phyloP scores from a whole-genome alignment of 2,329 filamentous ascomycete genomes.

The Fusarium neocosmosporiellum region DNA sequence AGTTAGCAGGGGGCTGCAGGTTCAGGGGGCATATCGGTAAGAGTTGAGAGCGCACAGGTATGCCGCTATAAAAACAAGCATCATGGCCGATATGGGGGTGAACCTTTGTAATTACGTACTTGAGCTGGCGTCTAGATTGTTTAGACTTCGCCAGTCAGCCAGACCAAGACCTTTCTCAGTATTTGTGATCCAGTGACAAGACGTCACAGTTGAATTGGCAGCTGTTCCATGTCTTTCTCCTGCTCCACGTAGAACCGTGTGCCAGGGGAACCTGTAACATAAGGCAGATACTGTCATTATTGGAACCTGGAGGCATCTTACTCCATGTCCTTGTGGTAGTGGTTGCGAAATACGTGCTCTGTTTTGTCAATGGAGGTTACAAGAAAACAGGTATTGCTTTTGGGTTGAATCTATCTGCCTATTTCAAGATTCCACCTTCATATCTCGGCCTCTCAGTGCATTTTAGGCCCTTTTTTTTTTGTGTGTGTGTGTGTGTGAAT shows the following conservation, averaged over 20 bases:
- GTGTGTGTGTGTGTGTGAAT: no score
- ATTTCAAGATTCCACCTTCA: neutral
- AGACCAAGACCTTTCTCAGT: constrained; percentile 7
- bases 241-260: neutral
- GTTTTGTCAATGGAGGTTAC: neutral
- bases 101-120: neutral
- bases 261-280: constrained; percentile 14
- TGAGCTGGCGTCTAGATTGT: neutral
- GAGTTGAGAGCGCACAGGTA: neutral
- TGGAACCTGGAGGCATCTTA: neutral
- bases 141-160: no score
- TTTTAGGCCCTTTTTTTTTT: neutral
- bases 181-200: no score
- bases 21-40: neutral
- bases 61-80: constrained; percentile 20
- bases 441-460: neutral
- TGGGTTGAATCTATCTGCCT: neutral
- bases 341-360: neutral
- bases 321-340: neutral
- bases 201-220: no score
- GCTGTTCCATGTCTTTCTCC: no score
- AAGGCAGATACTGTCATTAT: neutral
- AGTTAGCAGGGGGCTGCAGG: neutral
- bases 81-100: constrained; percentile 9
- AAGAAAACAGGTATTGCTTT: neutral